Evolutionary conservation across 768 basidiomycete genomes (phyloP).

Genomic region (Clathrus columnatus): DNA sequence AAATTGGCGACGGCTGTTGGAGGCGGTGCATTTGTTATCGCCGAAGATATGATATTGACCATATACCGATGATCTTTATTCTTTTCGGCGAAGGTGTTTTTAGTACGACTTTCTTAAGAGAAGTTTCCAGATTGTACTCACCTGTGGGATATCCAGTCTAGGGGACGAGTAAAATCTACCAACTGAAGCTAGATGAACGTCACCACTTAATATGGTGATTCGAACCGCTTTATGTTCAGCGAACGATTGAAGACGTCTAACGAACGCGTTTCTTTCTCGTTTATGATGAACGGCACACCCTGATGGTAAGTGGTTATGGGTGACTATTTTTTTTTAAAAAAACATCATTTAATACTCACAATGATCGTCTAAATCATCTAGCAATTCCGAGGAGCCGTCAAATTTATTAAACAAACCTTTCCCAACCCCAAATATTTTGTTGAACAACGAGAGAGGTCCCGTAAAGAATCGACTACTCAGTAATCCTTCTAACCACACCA

Average conservation of each 20-base stretch:
- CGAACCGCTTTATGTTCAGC: constrained; percentile 26
- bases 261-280: constrained; percentile 31
- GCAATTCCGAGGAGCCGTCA: constrained; percentile 12
- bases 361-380: constrained; percentile 14
- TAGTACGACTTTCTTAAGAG: too few relatives aligned
- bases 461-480: constrained; percentile 5
- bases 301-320: not conserved
- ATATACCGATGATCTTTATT: constrained; percentile 15
- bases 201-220: constrained; percentile 33
- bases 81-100: too few relatives aligned
- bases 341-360: constrained; percentile 10
- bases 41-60: constrained; percentile 13
- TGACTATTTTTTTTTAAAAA: too few relatives aligned
- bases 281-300: constrained; percentile 23
- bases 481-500: constrained; percentile 6
- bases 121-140: too few relatives aligned
- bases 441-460: constrained; percentile 2
- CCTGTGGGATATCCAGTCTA: constrained; percentile 13
- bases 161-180: constrained; percentile 15
- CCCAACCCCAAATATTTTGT: constrained; percentile 12
- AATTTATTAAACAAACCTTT: constrained; percentile 13
- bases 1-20: constrained; percentile 11
- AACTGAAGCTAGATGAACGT: constrained; percentile 32
- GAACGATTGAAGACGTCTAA: constrained; percentile 28
- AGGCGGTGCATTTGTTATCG: constrained; percentile 14